These are phyloP conservation scores for Monosporascus sp. DNA, from an alignment of 2,329 filamentous ascomycete species.

Conservation along the genomic window DNA sequence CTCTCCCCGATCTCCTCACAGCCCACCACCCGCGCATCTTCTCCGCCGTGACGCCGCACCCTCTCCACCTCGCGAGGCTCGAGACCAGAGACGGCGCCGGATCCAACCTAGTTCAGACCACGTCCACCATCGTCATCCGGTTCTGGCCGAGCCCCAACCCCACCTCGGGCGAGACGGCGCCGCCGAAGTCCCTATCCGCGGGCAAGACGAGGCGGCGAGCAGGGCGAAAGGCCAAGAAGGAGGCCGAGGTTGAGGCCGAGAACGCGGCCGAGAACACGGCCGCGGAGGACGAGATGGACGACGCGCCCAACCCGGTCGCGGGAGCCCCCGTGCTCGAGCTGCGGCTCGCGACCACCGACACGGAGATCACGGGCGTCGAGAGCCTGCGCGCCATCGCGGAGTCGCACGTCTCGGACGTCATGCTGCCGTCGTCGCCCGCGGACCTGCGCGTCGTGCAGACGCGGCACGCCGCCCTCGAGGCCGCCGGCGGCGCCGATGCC, in stretches of 20 bases:
- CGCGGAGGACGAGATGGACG: slow-evolving; percentile 9
- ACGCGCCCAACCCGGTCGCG: slow-evolving; percentile 12
- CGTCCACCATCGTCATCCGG: slow-evolving; percentile 37
- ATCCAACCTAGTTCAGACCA: slow-evolving; percentile 14
- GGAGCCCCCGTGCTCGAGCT: slow-evolving; percentile 31
- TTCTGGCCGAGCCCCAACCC: slow-evolving; percentile 32
- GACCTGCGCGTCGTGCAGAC: slow-evolving; percentile 43
- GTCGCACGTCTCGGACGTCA: slow-evolving; percentile 34
- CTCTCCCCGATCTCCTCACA: slow-evolving; percentile 10
- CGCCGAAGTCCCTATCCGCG: neutral
- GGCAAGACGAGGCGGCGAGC: too few species aligned
- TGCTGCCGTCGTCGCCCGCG: slow-evolving; percentile 40
- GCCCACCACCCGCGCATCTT: slow-evolving; percentile 31
- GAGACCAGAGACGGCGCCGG: slow-evolving; percentile 12
- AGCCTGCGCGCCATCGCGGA: slow-evolving; percentile 34
- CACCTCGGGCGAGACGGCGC: neutral
- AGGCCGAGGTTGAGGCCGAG: slow-evolving; percentile 20
- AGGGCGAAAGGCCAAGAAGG: slow-evolving; percentile 3
- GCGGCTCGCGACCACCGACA: slow-evolving; percentile 27
- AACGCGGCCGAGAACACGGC: neutral
- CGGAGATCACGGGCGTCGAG: slow-evolving; percentile 25
- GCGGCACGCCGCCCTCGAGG: slow-evolving; percentile 25
- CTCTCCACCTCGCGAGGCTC: slow-evolving; percentile 35
- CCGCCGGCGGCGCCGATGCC: slow-evolving; percentile 12
- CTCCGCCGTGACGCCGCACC: slow-evolving; percentile 40